Base-by-base conservation (phyloP, 163 green algal genomes). In the Chloromonas sp. region DNA sequence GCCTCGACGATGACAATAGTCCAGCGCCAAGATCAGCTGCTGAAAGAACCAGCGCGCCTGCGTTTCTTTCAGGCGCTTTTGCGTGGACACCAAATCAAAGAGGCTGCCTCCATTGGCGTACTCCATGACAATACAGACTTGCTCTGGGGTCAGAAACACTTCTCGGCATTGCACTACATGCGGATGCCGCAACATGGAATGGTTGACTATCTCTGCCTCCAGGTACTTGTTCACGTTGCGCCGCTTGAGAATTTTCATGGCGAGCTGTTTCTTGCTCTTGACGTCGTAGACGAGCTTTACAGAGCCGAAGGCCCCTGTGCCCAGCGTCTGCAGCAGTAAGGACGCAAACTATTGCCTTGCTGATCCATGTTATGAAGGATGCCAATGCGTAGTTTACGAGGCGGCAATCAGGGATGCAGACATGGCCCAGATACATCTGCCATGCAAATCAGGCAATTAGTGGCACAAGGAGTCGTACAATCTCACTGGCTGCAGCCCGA, bases 21-120 rank as follows among this genome's bases (percentile, higher is more conserved):
- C 94, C 3, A 98, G 88, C 0, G 92, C 94, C 5, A 94, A 87
- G 60, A 94, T 93, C 0, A 98, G 89, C 87, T 84, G 79, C 87
- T 98, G 95, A 89, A 97, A 97, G 85, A 96, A 96, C 90, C 93
- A 97, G n/a, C 87, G 87, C 14, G 86, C 84, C 79, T 91, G 79
- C 1, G 92, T 89, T 86, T 97, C 94, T 71, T 86, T 87, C 1
- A 97, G 84, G 3, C 87, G 85, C 58, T 91, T 85, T 61, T 90
- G 71, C 15, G 71, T 82, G 5, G 88, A 83, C 13, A 95, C 91
- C 81, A 93, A 89, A 61, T 86, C 74, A 85, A 95, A 95, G 62
- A 95, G 87, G 84, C 89, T 91, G 70, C 93, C 93, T 0, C 92
- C 91, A 71, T 89, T 91, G 3, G 92, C 93, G 71, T 92, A 96